Evolutionary conservation across 2,329 filamentous ascomycete species (phyloP).

Genomic region (Talaromyces sp.): DNA sequence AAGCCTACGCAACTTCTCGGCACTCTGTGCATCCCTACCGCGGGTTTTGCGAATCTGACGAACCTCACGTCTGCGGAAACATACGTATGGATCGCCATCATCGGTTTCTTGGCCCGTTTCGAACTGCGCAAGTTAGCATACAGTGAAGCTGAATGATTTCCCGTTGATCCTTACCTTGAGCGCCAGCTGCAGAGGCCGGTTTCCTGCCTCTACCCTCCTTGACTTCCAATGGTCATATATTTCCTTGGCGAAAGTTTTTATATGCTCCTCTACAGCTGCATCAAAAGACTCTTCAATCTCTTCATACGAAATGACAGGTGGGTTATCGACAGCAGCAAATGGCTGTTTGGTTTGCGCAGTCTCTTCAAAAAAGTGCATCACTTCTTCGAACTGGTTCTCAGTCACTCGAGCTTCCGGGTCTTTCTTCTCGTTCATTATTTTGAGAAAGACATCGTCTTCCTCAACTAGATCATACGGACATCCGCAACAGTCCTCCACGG

Average conservation of each 20-base stretch:
- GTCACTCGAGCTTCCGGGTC: conserved; percentile 60
- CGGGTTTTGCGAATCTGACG: conserved; percentile 92
- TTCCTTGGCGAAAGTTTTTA: conserved; percentile 62
- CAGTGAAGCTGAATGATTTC: neutral
- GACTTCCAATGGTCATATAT: conserved; percentile 88
- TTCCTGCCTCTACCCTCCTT: conserved; percentile 61
- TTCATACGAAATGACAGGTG: conserved; percentile 68
- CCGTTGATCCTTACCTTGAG: conserved; percentile 57
- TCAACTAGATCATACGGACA: conserved; percentile 91
- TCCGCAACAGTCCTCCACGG: conserved; percentile 90
- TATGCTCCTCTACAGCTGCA: conserved; percentile 49
- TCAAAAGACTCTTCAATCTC: conserved; percentile 68
- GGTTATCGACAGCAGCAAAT: conserved; percentile 83
- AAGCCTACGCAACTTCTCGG: conserved; percentile 88
- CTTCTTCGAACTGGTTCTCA: conserved; percentile 87
- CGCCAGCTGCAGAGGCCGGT: conserved; percentile 67
- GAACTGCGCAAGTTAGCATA: conserved; percentile 45
- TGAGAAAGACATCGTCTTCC: conserved; percentile 82
- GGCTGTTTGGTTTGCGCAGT: conserved; percentile 78
- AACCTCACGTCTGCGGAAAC: conserved; percentile 91
- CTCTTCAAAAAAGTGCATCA: conserved; percentile 93
- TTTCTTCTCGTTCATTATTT: conserved; percentile 74
- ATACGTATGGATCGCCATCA: conserved; percentile 95
- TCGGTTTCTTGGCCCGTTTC: conserved; percentile 92
- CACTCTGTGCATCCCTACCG: conserved; percentile 86